phyloP scores from a whole-genome alignment of 345 rosid species.

The Camelina hispida region DNA sequence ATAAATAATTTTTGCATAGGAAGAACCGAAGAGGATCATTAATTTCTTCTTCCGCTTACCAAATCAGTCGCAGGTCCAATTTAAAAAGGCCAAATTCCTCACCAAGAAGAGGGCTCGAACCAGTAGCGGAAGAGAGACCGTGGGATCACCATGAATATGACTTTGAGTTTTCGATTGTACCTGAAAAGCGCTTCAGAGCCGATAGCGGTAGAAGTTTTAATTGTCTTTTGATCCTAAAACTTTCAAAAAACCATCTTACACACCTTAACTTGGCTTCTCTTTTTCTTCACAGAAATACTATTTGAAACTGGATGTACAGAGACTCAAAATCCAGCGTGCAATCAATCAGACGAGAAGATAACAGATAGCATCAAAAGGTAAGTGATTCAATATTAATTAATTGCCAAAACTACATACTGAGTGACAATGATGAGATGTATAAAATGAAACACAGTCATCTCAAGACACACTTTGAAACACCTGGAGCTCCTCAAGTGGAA shows the following conservation, averaged over 20 bases:
- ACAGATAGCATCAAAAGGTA: slow-evolving; percentile 76
- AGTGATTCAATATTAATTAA: slow-evolving; percentile 4
- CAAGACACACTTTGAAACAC: slow-evolving; percentile 78
- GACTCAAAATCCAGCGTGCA: slow-evolving; percentile 52
- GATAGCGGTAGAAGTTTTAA: slow-evolving; percentile 57
- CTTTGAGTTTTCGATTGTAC: slow-evolving; percentile 54
- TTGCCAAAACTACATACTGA: not conserved
- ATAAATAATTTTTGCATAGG: slow-evolving; percentile 26
- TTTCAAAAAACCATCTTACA: not conserved
- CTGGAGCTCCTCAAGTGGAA: slow-evolving; percentile 71
- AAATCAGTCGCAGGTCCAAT: slow-evolving; percentile 52
- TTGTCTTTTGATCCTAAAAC: slow-evolving; percentile 12
- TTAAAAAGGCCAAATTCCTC: slow-evolving; percentile 59
- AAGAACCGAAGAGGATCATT: slow-evolving; percentile 19
- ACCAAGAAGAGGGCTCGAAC: slow-evolving; percentile 71
- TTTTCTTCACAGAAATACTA: slow-evolving; percentile 54
- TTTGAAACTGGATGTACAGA: slow-evolving; percentile 85
- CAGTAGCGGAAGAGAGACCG: slow-evolving; percentile 72
- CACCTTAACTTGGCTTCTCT: slow-evolving; percentile 18
- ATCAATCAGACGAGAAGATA: slow-evolving; percentile 60
- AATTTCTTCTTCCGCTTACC: slow-evolving; percentile 24
- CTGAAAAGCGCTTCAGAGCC: slow-evolving; percentile 56
- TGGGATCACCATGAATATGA: slow-evolving; percentile 51
- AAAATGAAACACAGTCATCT: slow-evolving; percentile 60
- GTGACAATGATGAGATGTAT: slow-evolving; percentile 14